Conservation (phyloP, 2,329 filamentous ascomycete species). For the Arachnomyces sp. region DNA sequence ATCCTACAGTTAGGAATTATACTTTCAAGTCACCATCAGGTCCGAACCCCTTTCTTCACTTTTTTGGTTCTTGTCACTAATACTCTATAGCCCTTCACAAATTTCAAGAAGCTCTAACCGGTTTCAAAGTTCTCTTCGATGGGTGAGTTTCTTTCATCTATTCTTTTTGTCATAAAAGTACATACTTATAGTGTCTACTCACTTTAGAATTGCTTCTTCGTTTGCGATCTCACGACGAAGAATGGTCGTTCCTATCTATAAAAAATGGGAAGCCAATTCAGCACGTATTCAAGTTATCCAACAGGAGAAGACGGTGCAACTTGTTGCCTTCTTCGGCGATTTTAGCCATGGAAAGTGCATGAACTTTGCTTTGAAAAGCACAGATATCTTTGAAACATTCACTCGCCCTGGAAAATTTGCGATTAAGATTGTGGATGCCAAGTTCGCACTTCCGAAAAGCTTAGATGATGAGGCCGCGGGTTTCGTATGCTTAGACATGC, state of each 20-base stretch:
- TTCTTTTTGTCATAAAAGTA: conserved; percentile 11
- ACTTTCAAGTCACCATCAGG: conserved; percentile 54
- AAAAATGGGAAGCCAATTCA: conserved; percentile 81
- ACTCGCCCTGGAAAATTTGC: conserved; percentile 59
- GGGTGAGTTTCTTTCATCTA: conserved; percentile 36
- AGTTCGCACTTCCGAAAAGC: conserved; percentile 70
- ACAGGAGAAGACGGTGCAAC: conserved; percentile 66
- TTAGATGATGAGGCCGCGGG: conserved; percentile 50
- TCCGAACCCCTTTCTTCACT: conserved; percentile 13
- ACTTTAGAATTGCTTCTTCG: conserved; percentile 52
- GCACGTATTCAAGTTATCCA: conserved; percentile 74
- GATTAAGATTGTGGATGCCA: conserved; percentile 77
- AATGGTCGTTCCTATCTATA: conserved; percentile 88
- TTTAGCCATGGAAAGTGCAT: conserved; percentile 82
- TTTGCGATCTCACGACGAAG: conserved; percentile 77
- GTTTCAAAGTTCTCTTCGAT: conserved; percentile 69
- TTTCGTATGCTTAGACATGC: conserved; percentile 78
- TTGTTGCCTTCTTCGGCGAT: conserved; percentile 81
- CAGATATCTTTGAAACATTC: conserved; percentile 71
- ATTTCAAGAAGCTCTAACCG: conserved; percentile 73
- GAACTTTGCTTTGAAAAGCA: conserved; percentile 79
- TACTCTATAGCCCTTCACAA: conserved; percentile 57
- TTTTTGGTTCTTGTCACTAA: conserved; percentile 10
- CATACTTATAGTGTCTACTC: conserved; percentile 12
- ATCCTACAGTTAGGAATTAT: conserved; percentile 63